Percentiles rank a stretch among this genome's conserved stretches.
These are phyloP conservation scores for Trametes villosa DNA, from an alignment of 768 basidiomycete species.

Conservation along the genomic window DNA sequence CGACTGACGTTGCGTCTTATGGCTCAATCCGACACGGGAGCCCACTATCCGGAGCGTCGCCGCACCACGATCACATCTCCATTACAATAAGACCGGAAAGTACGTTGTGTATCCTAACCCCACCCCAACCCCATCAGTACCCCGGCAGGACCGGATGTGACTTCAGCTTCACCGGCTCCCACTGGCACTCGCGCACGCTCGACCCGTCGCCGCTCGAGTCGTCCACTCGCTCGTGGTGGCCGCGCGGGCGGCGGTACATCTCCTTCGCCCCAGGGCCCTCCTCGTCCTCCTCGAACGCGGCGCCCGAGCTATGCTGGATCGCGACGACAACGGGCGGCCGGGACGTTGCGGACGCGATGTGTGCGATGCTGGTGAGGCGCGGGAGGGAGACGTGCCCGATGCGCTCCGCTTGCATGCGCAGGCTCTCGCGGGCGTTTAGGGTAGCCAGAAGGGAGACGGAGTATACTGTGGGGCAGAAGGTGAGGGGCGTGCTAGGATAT, in stretches of 20 bases:
- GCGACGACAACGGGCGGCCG: background rate
- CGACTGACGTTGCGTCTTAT: too few relatives aligned
- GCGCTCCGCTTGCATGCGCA: constrained; percentile 9
- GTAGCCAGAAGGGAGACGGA: constrained; percentile 16
- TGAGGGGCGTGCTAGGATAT: too few relatives aligned
- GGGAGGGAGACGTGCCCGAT: constrained; percentile 11
- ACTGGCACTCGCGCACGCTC: background rate
- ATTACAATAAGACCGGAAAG: too few relatives aligned
- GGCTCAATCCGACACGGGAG: too few relatives aligned
- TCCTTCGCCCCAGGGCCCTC: constrained; percentile 1
- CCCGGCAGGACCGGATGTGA: too few relatives aligned
- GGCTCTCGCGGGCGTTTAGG: constrained; percentile 19
- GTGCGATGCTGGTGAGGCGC: background rate
- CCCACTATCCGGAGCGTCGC: too few relatives aligned
- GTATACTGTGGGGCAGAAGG: constrained; percentile 8
- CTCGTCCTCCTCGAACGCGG: constrained; percentile 14
- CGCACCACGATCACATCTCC: too few relatives aligned
- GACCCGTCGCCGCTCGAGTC: background rate
- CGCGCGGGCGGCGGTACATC: background rate
- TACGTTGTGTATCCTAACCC: too few relatives aligned
- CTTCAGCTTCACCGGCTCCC: constrained; percentile 4
- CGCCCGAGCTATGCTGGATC: constrained; percentile 15
- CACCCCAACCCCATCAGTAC: too few relatives aligned
- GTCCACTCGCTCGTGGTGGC: background rate
- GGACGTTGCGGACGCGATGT: background rate